Conservation (phyloP, 805 yeast species). For the Monosporozyma aerobia region DNA sequence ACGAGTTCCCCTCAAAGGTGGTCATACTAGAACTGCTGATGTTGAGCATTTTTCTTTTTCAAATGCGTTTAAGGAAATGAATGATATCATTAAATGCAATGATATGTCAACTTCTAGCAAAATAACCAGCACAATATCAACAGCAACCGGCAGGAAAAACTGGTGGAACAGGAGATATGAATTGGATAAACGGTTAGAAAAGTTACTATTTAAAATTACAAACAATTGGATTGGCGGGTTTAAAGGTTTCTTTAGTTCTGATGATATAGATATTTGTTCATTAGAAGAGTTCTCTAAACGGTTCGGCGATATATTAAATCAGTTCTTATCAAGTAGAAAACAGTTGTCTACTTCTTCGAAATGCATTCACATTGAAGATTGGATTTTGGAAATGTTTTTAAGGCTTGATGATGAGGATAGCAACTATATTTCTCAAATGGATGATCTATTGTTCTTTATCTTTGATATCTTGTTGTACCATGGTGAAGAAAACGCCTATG, state of each 20-base stretch:
- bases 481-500: conserved; percentile 58
- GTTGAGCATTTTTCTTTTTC: conserved; percentile 35
- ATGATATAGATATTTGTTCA: conserved; percentile 18
- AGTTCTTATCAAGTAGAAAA: conserved; percentile 41
- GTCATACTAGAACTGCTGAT: conserved; percentile 36
- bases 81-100: conserved; percentile 49
- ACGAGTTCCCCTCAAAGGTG: conserved; percentile 52
- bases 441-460: conserved; percentile 55
- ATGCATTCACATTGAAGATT: conserved; percentile 34
- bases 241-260: conserved; percentile 45
- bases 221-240: conserved; percentile 72
- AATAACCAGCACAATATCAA: conserved; percentile 41
- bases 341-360: conserved; percentile 17
- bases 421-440: conserved; percentile 34
- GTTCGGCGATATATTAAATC: conserved; percentile 35
- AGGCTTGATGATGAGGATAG: conserved; percentile 32
- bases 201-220: conserved; percentile 51
- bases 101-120: conserved; percentile 48
- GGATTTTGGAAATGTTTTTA: conserved; percentile 43
- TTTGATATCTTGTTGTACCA: conserved; percentile 51
- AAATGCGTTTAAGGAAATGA: conserved; percentile 39
- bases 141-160: conserved; percentile 48
- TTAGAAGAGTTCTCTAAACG: conserved; percentile 30
- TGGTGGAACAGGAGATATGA: conserved; percentile 75
- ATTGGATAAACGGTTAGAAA: conserved; percentile 48